These are phyloP conservation scores for Backusella circina DNA, from an alignment of 192 early-diverging fungal genomes.

Conservation along the genomic window DNA sequence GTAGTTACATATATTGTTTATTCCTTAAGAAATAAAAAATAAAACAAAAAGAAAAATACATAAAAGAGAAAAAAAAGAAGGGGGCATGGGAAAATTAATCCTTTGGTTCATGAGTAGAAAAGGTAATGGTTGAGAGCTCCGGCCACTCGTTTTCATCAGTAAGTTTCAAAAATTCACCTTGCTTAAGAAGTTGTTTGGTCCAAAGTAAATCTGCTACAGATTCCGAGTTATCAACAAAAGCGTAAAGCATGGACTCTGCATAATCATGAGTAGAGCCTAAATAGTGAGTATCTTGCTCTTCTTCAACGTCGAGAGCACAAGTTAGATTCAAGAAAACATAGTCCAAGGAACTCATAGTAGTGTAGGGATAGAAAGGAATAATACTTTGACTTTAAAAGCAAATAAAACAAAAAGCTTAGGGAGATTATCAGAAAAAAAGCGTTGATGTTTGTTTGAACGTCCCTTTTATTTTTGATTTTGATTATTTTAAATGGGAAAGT, in stretches of 20 bases:
- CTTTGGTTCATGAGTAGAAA: conserved; percentile 16
- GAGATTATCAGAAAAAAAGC: background rate
- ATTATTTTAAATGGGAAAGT: background rate
- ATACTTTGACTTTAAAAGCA: background rate
- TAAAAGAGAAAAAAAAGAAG: background rate
- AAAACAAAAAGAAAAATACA: background rate
- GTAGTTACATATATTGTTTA: background rate
- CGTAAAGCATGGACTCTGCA: conserved; percentile 7
- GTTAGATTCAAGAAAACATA: background rate
- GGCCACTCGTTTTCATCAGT: conserved; percentile 1
- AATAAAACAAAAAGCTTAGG: background rate
- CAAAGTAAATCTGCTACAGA: conserved; percentile 12
- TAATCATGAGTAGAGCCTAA: conserved; percentile 5
- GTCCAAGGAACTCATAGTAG: background rate
- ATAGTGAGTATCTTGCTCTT: background rate
- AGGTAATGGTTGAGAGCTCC: background rate
- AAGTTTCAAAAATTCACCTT: conserved; percentile 14
- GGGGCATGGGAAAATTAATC: background rate
- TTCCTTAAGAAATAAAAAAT: background rate
- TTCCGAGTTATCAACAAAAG: conserved; percentile 7
- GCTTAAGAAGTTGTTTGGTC: conserved; percentile 5
- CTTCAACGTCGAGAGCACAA: background rate
- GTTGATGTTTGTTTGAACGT: background rate
- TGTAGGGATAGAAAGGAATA: background rate
- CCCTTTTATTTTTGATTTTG: background rate